Evolutionary conservation across 805 yeast genomes (phyloP).

Genomic region (Ogataea zsoltii): DNA sequence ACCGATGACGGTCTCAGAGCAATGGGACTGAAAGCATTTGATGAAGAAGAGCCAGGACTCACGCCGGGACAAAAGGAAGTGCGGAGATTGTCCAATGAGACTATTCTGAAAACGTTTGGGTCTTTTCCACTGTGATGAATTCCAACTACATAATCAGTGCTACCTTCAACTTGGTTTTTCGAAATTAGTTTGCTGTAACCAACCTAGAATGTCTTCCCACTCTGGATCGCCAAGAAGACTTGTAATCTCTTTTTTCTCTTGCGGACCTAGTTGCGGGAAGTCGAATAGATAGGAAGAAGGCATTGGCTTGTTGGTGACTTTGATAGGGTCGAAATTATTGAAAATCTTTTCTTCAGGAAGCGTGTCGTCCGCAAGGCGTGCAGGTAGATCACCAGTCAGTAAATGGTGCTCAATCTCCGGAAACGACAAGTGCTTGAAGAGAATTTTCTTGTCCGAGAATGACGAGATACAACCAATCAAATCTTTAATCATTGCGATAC

Average conservation of each 20-base stretch:
- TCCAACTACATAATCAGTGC: no score
- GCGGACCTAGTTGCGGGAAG: not conserved
- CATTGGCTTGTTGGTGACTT: no score
- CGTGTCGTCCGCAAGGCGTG: not conserved
- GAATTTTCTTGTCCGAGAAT: not conserved
- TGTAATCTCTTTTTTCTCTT: not conserved
- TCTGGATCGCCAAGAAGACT: not conserved
- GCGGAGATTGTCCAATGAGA: constrained; percentile 19
- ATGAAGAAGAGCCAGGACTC: constrained; percentile 22
- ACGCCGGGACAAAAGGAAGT: constrained; percentile 31
- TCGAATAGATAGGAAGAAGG: not conserved
- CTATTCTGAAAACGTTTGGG: not conserved
- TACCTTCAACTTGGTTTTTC: not conserved
- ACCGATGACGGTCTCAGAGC: constrained; percentile 29
- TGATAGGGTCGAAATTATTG: no score
- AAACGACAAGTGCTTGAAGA: not conserved
- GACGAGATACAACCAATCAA: constrained; percentile 6
- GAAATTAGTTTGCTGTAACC: not conserved
- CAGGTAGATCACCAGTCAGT: not conserved
- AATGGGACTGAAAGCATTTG: constrained; percentile 32
- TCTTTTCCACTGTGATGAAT: no score
- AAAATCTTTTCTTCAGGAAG: no score
- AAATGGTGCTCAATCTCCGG: not conserved
- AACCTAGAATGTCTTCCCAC: not conserved
- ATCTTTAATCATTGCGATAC: constrained; percentile 6